These are phyloP conservation scores for Parietaria judaica DNA, from an alignment of 306 rosid species.

Conservation along the genomic window DNA sequence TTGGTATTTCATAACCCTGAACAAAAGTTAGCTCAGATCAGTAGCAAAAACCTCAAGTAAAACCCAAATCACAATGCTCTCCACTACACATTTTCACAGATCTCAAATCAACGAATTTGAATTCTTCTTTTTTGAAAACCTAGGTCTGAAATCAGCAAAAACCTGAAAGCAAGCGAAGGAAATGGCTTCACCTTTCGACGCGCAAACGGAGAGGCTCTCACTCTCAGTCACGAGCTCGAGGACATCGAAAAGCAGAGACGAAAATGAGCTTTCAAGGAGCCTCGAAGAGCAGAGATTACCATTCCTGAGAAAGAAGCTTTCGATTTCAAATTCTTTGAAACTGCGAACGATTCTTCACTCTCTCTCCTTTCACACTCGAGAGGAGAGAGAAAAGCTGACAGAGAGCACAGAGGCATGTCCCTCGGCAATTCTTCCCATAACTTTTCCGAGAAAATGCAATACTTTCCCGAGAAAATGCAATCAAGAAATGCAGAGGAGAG, in stretches of 20 bases:
- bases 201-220: conserved; percentile 44
- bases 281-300: conserved; percentile 46
- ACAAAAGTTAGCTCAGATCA: conserved; percentile 21
- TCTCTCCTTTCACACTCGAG: conserved; percentile 20
- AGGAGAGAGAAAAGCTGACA: conserved; percentile 44
- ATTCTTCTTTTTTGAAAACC: conserved; percentile 15
- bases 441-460: conserved; percentile 21
- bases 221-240: neutral
- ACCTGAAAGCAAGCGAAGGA: conserved; percentile 2
- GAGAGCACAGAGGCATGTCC: conserved; percentile 20
- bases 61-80: conserved; percentile 13
- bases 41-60: conserved; percentile 9
- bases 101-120: conserved; percentile 34
- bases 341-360: conserved; percentile 9
- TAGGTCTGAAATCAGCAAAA: conserved; percentile 22
- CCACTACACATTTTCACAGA: conserved; percentile 33
- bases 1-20: conserved; percentile 12
- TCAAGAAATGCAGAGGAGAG: conserved; percentile 13
- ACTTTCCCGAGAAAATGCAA: conserved; percentile 33
- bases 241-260: conserved; percentile 5
- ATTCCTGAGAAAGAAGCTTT: conserved; percentile 32
- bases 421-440: conserved; percentile 25
- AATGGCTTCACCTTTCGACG: conserved; percentile 31
- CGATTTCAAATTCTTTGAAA: conserved; percentile 12
- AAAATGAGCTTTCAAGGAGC: conserved; percentile 32